Evolutionary conservation across 306 rosid species (phyloP).

Genomic region (Styphnolobium japonicum): DNA sequence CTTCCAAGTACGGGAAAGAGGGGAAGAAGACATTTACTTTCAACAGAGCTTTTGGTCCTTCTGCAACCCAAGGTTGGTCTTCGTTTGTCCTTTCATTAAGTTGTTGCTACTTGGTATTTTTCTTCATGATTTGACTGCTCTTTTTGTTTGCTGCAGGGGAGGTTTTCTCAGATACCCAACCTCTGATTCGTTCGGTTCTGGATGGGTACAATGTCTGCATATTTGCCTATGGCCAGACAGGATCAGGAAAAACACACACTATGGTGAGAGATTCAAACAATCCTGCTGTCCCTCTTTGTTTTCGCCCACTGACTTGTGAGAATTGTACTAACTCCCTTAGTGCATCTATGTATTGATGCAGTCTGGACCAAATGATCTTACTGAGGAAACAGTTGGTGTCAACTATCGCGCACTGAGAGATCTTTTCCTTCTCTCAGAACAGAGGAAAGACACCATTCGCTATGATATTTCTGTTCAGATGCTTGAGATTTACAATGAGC

Average conservation of each 20-base stretch:
- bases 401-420: slow-evolving; percentile 85
- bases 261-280: slow-evolving; percentile 60
- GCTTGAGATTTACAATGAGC: slow-evolving; percentile 56
- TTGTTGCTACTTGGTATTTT: background rate
- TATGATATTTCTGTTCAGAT: slow-evolving; percentile 45
- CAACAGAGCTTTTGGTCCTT: slow-evolving; percentile 82
- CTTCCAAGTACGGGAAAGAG: slow-evolving; percentile 80
- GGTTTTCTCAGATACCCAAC: slow-evolving; percentile 84
- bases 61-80: slow-evolving; percentile 76
- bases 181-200: slow-evolving; percentile 85
- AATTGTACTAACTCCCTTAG: slow-evolving; percentile 15
- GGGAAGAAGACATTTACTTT: slow-evolving; percentile 75
- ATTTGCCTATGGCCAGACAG: slow-evolving; percentile 98
- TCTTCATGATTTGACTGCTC: slow-evolving; percentile 11
- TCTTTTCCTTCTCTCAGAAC: slow-evolving; percentile 68
- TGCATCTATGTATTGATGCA: slow-evolving; percentile 33
- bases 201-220: slow-evolving; percentile 97
- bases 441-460: slow-evolving; percentile 36
- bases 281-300: background rate
- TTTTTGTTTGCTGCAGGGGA: slow-evolving; percentile 49
- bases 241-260: slow-evolving; percentile 93
- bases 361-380: slow-evolving; percentile 76
- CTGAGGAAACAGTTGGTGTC: slow-evolving; percentile 82
- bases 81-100: background rate
- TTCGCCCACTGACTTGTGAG: background rate